Percentiles rank a stretch among this genome's conserved stretches.
Evolutionary conservation across 371 early-diverging fungal genomes (phyloP).

Genomic region (Rhizomucor miehei): DNA sequence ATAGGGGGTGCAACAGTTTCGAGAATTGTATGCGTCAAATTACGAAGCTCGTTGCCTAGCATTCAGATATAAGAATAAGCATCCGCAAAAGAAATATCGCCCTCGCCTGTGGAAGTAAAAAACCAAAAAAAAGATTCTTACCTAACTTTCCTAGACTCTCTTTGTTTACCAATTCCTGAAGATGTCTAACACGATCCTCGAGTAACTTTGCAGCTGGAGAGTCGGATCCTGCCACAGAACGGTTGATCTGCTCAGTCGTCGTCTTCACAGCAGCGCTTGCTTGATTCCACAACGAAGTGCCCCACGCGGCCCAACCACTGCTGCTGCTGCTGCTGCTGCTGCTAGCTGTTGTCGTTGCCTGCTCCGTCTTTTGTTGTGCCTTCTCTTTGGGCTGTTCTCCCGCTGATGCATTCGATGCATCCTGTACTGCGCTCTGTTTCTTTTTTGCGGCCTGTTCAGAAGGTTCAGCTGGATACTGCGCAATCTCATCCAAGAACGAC

Average conservation of each 20-base stretch:
- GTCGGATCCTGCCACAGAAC: constrained; percentile 13
- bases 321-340: constrained; percentile 1
- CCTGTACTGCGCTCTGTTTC: background rate
- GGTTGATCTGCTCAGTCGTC: constrained; percentile 48
- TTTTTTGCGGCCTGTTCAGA: background rate
- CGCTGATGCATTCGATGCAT: no score
- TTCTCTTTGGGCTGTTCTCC: constrained; percentile 3
- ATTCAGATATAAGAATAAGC: background rate
- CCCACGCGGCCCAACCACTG: constrained; percentile 45
- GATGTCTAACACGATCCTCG: constrained; percentile 54
- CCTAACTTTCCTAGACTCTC: constrained; percentile 66
- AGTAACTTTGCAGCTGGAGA: constrained; percentile 47
- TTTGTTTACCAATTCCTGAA: constrained; percentile 54
- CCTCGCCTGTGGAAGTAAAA: background rate
- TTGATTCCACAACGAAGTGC: constrained; percentile 47
- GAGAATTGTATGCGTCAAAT: constrained; percentile 49
- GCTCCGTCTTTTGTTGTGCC: background rate
- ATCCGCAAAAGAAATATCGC: background rate
- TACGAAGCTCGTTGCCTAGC: constrained; percentile 47
- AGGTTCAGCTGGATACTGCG: constrained; percentile 31
- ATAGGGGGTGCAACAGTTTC: constrained; percentile 69
- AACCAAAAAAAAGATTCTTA: constrained; percentile 8
- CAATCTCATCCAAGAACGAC: constrained; percentile 51
- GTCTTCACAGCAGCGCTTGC: constrained; percentile 51
- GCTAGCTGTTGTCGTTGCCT: no score